Evolutionary conservation across 2,329 filamentous ascomycete species (phyloP), one percentile per base, ranked within the genome.

Genomic region (Elsinoe arachidis): DNA sequence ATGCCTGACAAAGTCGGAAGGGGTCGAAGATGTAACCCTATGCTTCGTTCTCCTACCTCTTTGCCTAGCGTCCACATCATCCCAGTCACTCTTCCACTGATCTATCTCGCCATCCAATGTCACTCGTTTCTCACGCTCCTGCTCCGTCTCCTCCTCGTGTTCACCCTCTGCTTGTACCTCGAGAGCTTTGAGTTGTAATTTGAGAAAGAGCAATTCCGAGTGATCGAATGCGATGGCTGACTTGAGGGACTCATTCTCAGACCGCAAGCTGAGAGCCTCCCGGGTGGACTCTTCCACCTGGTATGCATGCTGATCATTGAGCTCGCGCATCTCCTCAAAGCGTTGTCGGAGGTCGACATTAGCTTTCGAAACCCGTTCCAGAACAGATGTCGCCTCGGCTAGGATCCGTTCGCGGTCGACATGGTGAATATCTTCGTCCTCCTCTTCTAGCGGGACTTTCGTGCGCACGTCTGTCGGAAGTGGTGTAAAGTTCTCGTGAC

Each of bases 181-280:
- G 17, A 73, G 55, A 4, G 67, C 66, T 60, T 70, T 69, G 49
- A 73, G 63, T 59, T 73, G 71, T 33, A 73, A 59, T 62, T 72
- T 70, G 43, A 74, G 60, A 55, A 68, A 72, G 37, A 73, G 64
- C 17, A 73, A 63, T 56, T 73, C 70, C 53, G 66, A 68, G 56
- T 72, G 67, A 54, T 72, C 70, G 61, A 71, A 69, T 26, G 66
- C 69, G 15, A 73, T 62, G 56, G 72, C 70, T 2, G 65, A 61
- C 41, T 66, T 65, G 49, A 74, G 61, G 10, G 63, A 63, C 52
- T 72, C 70, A 55, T 73, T 73, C 61, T 72, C 69, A 10, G 68
- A 65, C 26, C 67, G 65, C 7, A 74, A 61, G 12, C 60, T 60
- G 47, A 69, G 61, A 14, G 67, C 61, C 55, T 69, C 66, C 41